Evolutionary conservation across 179 eudicot genomes (phyloP), one percentile per base, ranked within the genome.

Genomic region (Vitellaria paradoxa): DNA sequence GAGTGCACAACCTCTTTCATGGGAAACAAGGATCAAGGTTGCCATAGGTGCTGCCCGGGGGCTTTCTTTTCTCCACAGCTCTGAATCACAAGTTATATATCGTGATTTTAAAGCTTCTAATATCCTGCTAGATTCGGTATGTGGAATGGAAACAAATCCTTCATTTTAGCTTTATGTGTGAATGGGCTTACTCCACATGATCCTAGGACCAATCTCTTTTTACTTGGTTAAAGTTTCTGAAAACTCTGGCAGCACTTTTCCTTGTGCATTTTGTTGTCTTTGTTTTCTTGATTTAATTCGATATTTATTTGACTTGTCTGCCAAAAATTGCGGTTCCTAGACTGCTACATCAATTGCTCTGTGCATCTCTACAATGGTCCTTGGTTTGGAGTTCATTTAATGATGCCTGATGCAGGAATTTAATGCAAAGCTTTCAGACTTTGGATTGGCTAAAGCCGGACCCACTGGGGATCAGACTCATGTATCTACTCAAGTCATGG

Each of bases 51-150:
- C 96, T 26, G 98, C 98, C n/a, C 83, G 88, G 57, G 98, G 97
- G 42, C 91, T 93, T 40, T 81, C 89, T 64, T 92, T 92, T 78
- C 90, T 93, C 8, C 98, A 93, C 73, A 85, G 78, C 77, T 86
- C 88, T 68, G 77, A 91, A 68, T 79, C 93, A 45, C 97, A 84
- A 75, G 88, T 93, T 81, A 93, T 93, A 68, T 93, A 85, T 72
- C 93, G 98, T 49, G 97, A 92, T 84, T 90, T 93, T 73, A 93
- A 93, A 83, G 87, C 97, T 72, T 89, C 98, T 45, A 93, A 93
- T 71, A 85, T 93, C 65, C 89, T 93, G 77, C 81, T 93, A 68
- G 98, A 93, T 82, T 85, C 84, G 76, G 97, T 93, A 89, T 77
- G 86, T 71, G 65, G 20, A 70, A 5, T 13, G 47, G 42, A 47